A percentile compares a stretch with the other conserved stretches of the same genome.
Evolutionary conservation across 2,329 filamentous ascomycete genomes (phyloP).

Genomic region (Fusarium liriodendri): DNA sequence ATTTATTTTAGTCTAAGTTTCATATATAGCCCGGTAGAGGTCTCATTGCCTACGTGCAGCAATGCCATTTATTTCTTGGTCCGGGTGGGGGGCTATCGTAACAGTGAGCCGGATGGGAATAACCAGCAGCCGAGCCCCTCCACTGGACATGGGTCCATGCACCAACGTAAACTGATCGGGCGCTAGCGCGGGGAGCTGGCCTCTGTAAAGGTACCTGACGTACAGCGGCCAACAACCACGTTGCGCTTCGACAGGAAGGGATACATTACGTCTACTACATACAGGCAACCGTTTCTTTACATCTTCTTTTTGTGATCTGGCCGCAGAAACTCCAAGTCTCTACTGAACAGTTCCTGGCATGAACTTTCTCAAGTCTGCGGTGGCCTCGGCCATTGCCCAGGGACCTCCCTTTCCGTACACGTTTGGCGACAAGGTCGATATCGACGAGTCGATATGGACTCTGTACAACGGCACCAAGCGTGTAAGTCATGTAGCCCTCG

Average conservation of each 20-base stretch:
- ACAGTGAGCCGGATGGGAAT: constrained; percentile 3
- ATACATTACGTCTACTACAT: constrained; percentile 8
- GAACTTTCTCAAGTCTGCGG: constrained; percentile 98
- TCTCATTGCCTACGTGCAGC: too few relatives aligned
- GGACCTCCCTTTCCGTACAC: constrained; percentile 92
- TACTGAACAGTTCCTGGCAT: constrained; percentile 59
- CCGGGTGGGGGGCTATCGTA: background rate
- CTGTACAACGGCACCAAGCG: constrained; percentile 93
- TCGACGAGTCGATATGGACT: constrained; percentile 96
- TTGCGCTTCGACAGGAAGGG: constrained; percentile 33
- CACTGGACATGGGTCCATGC: background rate
- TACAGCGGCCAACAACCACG: constrained; percentile 39
- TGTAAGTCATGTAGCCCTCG: constrained; percentile 60
- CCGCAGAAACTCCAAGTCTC: background rate
- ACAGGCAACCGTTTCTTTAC: constrained; percentile 3
- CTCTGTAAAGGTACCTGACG: constrained; percentile 21
- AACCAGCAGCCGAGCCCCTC: constrained; percentile 19
- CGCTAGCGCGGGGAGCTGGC: constrained; percentile 42
- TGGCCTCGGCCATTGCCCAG: constrained; percentile 95
- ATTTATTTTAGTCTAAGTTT: too few relatives aligned
- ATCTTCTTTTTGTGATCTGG: constrained; percentile 1
- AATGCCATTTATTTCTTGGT: too few relatives aligned
- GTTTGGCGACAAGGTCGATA: constrained; percentile 92
- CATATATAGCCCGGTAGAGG: too few relatives aligned
- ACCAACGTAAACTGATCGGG: constrained; percentile 16